Conservation (phyloP, 1,139 yeast genomes). For the Yamadazyma aaseri region DNA sequence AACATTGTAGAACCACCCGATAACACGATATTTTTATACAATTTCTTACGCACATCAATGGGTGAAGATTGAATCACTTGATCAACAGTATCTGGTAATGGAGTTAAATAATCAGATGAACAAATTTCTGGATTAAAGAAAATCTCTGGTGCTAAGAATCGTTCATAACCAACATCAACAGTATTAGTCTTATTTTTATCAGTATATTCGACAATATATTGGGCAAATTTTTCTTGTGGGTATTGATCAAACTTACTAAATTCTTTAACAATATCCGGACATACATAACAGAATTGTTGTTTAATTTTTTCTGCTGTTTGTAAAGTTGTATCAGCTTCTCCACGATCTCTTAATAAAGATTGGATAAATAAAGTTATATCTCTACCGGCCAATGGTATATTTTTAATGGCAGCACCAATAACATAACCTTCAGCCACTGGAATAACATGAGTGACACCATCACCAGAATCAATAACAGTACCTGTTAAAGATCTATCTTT, state of each 20-base stretch:
- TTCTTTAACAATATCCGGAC: conserved; percentile 97
- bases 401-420: conserved; percentile 94
- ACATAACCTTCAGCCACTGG: conserved; percentile 99
- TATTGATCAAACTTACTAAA: conserved; percentile 92
- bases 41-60: conserved; percentile 95
- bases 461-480: conserved; percentile 97
- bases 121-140: conserved; percentile 98
- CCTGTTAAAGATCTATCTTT: conserved; percentile 95
- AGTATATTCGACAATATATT: conserved; percentile 78
- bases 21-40: conserved; percentile 90
- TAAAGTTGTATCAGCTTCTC: conserved; percentile 89
- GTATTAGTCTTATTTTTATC: conserved; percentile 64
- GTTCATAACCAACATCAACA: conserved; percentile 95
- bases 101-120: conserved; percentile 91
- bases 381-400: conserved; percentile 97
- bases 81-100: conserved; percentile 92
- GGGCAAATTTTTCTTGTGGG: conserved; percentile 86
- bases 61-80: conserved; percentile 94
- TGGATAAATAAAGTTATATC: conserved; percentile 95
- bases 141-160: conserved; percentile 97
- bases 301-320: conserved; percentile 96
- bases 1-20: conserved; percentile 99
- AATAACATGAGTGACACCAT: conserved; percentile 96
- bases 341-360: conserved; percentile 90
- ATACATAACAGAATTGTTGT: conserved; percentile 94